Evolutionary conservation across 2,329 filamentous ascomycete species (phyloP), one percentile per base, ranked within the genome.

Genomic region (Aureobasidium zeae): DNA sequence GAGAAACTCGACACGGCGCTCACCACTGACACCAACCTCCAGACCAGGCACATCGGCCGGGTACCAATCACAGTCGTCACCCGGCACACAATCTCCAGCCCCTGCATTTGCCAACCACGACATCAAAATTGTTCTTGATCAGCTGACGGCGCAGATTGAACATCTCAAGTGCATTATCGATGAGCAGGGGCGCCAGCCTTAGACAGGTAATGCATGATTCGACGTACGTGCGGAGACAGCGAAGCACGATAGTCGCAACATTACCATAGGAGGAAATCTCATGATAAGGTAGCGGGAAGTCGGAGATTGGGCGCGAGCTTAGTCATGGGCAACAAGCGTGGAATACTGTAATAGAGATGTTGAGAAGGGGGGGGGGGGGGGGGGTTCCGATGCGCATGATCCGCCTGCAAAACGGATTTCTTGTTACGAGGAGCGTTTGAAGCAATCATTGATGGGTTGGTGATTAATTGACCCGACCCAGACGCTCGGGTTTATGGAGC

Each of bases 141-240:
- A 43, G 52, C 60, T 66, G 44, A 59, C 56, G 26, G 46, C 53
- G 29, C 62, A 64, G 48, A 58, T 65, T 29, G 60, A 65, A 45
- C 55, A 63, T 49, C 62, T 66, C 47, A 63, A 57, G 44, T 54
- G 53, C 25, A 55, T 63, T 50, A 57, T 66, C 32, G 59, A 60
- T 52, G 61, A 63, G 42, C 60, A 60, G 51, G 53, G 58, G 39
- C 39, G 39, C 17, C 39, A 43, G 16, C 21, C 26, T 16, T 30
- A 43, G 21, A 13, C 22, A 21, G 28, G 21, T 15, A 6, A n/a
- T 8, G 39, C 15, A 6, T 34, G 22, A 21, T 6, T 10, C 5
- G 8, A 6, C 7, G 30, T 21, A 24, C n/a, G 12, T 29, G 26
- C 13, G 26, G 7, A 11, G 5, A 16, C 37, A 13, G 37, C 28